Evolutionary conservation across 495 filamentous ascomycete genomes (phyloP).

Genomic region (Tuber brumale): DNA sequence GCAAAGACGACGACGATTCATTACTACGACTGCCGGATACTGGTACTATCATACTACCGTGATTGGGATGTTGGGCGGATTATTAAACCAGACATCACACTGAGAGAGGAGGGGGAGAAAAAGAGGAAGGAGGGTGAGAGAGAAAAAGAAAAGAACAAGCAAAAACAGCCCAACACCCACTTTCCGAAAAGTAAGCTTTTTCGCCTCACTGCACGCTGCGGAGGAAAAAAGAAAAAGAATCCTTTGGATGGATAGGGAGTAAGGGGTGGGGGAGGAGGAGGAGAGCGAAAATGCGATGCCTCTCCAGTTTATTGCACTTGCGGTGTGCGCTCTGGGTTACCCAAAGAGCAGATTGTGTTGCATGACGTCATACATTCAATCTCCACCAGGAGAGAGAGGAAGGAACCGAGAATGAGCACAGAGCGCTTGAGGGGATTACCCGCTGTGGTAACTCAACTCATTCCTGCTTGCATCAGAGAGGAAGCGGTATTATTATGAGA

Average conservation of each 20-base stretch:
- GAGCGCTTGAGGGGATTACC: neutral
- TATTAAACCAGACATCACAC: neutral
- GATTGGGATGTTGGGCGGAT: neutral
- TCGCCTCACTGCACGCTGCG: constrained; percentile 1
- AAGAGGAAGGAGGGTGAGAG: neutral
- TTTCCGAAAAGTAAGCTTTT: constrained; percentile 4
- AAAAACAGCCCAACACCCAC: neutral
- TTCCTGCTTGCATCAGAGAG: neutral
- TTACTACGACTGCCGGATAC: neutral
- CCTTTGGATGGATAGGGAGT: neutral
- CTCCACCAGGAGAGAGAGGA: neutral
- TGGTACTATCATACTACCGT: neutral
- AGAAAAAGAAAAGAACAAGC: neutral
- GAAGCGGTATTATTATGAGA: neutral
- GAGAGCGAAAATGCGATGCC: neutral
- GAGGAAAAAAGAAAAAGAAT: neutral
- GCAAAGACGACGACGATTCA: neutral
- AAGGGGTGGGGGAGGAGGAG: neutral
- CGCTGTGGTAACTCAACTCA: neutral
- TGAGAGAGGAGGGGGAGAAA: neutral
- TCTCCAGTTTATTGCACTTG: neutral
- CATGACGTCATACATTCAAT: neutral
- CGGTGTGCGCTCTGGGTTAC: neutral
- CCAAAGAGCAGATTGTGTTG: neutral
- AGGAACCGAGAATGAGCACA: neutral